Base-by-base conservation (phyloP, 1,284 basidiomycete genomes). In the Chiua sp. region DNA sequence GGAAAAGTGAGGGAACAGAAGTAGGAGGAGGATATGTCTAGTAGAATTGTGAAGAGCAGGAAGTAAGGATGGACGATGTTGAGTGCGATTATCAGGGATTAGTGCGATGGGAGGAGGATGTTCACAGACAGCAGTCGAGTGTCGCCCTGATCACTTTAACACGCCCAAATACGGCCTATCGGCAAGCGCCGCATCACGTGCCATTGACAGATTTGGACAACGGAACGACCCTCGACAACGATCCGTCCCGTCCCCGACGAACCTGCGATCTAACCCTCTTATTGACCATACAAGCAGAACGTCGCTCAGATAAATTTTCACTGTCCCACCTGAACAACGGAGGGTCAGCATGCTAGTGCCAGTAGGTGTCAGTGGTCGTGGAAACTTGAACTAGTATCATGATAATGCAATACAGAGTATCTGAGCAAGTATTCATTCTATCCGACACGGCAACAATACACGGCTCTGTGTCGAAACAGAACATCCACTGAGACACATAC, bases 101-200 rank as follows among this genome's bases (percentile, higher is more conserved):
- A 28, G 51, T 59, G 53, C 52, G 69, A 70, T 69, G 57, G 55
- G 23, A 59, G 48, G 47, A 66, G 50, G 59, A 53, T 49, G 59
- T 47, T 57, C 54, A 30, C 61, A 59, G 61, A 55, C 60, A 60
- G 59, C 52, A 12, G 67, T 56, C 53, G 63, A 63, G 48, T 46
- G 65, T 60, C 58, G 63, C 81, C 74, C 83, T 86, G 61, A 87
- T 77, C 60, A 82, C 78, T 51, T 82, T 75, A 65, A 86, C 87
- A 60, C 71, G 73, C 52, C 75, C 75, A 60, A 73, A 66, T 70
- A 59, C 71, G 23, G 69, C 4, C 52, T 61, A 63, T 72, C 69
- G 69, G 69, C 71, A 73, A 70, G 69, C 68, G 58, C 69, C 69
- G 71, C 35, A 5, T 54, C 69, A 71, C 72, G 69, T 71, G 72